These are phyloP conservation scores for Ceratocystis albifundus DNA, from an alignment of 2,329 filamentous ascomycete genomes.

Conservation along the genomic window DNA sequence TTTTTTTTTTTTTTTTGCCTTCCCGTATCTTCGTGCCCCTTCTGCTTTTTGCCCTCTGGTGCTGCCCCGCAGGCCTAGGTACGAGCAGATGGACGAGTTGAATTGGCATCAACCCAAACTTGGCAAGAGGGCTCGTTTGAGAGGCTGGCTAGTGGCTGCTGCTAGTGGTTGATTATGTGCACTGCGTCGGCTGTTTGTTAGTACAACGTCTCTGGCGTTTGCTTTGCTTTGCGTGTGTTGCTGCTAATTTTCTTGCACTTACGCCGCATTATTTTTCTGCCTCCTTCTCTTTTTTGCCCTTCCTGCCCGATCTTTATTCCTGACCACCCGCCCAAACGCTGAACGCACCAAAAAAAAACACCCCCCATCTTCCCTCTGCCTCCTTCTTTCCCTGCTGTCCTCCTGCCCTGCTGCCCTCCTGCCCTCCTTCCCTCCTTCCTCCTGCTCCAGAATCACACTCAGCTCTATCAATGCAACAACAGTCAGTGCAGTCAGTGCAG, in stretches of 20 bases:
- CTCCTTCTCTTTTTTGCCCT: conserved; percentile 2
- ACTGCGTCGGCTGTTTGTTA: background rate
- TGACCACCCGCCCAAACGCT: background rate
- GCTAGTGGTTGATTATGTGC: too few species aligned
- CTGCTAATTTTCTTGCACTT: background rate
- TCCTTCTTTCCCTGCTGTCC: background rate
- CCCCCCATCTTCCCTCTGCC: conserved; percentile 13
- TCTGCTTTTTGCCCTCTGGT: background rate
- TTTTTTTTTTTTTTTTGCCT: background rate
- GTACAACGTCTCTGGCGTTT: background rate
- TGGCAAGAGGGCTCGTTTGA: background rate
- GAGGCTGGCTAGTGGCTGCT: background rate
- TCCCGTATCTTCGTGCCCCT: background rate
- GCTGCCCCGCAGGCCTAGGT: background rate
- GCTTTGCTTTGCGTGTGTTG: background rate
- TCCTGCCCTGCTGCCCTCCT: too few species aligned
- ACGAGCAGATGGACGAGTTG: background rate
- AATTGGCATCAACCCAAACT: background rate
- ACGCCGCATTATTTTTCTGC: background rate
- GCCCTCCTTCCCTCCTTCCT: conserved; percentile 3
- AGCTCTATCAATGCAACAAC: conserved; percentile 15
- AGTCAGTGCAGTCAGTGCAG: conserved; percentile 12
- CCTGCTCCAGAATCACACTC: conserved; percentile 5
- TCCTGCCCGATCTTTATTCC: conserved; percentile 14
- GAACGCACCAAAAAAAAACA: background rate